A percentile compares a stretch with the other conserved stretches of the same genome.
These are phyloP conservation scores for Theobroma cacao DNA, from an alignment of 345 rosid genomes.

Conservation along the genomic window DNA sequence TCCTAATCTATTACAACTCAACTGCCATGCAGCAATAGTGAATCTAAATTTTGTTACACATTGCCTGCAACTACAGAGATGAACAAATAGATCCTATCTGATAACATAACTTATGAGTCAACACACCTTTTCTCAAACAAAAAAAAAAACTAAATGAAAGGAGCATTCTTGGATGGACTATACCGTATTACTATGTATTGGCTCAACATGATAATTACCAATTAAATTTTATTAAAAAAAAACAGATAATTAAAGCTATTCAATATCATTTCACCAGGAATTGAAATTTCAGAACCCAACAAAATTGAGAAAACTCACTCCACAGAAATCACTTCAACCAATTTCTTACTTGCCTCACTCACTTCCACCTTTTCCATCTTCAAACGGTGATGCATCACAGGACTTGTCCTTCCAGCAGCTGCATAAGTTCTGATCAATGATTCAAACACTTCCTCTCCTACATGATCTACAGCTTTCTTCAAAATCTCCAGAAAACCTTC, in stretches of 20 bases:
- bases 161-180: not conserved
- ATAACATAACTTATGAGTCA: not conserved
- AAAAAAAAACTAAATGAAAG: not conserved
- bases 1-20: not conserved
- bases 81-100: not conserved
- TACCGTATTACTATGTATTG: not conserved
- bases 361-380: constrained; percentile 86
- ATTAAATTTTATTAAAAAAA: constrained; percentile 1
- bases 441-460: constrained; percentile 68
- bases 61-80: not conserved
- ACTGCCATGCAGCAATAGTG: not conserved
- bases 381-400: constrained; percentile 50
- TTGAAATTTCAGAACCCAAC: constrained; percentile 10
- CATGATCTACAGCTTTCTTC: constrained; percentile 59
- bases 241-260: not conserved
- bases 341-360: constrained; percentile 52
- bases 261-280: not conserved
- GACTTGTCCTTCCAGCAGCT: constrained; percentile 72
- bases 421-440: constrained; percentile 85
- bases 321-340: constrained; percentile 57
- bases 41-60: not conserved
- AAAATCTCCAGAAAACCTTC: constrained; percentile 68
- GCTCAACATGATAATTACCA: not conserved
- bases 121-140: not conserved
- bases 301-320: constrained; percentile 40